These are phyloP conservation scores for Leccinum subtestaceum DNA, from an alignment of 768 basidiomycete species.

Conservation along the genomic window DNA sequence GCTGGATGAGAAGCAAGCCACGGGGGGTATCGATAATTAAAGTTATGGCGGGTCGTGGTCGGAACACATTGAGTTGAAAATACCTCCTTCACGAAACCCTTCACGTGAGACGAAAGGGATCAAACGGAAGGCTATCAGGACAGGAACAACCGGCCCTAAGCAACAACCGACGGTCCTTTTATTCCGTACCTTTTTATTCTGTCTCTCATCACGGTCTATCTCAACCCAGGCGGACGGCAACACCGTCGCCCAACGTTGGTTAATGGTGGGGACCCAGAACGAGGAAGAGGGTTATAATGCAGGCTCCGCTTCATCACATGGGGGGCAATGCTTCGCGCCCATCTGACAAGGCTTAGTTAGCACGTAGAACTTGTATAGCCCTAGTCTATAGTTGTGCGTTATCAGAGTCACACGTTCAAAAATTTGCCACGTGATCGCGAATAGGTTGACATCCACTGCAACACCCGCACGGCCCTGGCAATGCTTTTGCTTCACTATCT, in stretches of 20 bases:
- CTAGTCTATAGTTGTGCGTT: neutral
- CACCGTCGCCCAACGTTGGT: conserved; percentile 38
- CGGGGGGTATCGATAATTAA: neutral
- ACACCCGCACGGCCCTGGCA: neutral
- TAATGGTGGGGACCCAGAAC: conserved; percentile 80
- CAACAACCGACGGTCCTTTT: neutral
- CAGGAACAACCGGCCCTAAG: conserved; percentile 31
- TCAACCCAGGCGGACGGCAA: conserved; percentile 66
- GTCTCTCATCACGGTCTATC: conserved; percentile 54
- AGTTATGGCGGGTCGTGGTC: neutral
- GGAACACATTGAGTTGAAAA: neutral
- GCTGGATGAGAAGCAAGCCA: conserved; percentile 1
- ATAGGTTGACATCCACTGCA: neutral
- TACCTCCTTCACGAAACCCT: neutral
- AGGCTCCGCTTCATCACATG: conserved; percentile 23
- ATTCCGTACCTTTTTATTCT: neutral
- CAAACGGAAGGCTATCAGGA: neutral
- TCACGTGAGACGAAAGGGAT: conserved; percentile 4
- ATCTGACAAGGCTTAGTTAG: conserved; percentile 33
- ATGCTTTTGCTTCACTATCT: conserved; percentile 57
- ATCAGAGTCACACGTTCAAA: neutral
- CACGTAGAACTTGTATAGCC: neutral
- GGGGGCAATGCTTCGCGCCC: conserved; percentile 46
- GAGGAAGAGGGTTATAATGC: conserved; percentile 72
- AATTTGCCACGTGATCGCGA: neutral